These are phyloP conservation scores for Pyricularia sp. DNA, from an alignment of 2,329 filamentous ascomycete species.

Conservation along the genomic window DNA sequence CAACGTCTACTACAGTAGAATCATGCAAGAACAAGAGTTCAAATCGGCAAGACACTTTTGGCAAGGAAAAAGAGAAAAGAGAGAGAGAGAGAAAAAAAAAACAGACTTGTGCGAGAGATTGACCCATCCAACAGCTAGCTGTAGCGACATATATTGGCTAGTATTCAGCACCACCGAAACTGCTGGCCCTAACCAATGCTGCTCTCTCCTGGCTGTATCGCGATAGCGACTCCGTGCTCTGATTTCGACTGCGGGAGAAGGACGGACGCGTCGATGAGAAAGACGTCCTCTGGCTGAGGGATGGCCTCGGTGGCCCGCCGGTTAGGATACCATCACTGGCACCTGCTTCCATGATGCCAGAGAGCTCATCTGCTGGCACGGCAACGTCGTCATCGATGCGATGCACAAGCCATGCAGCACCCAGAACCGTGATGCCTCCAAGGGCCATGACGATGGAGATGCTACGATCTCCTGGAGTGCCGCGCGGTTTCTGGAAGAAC, in stretches of 20 bases:
- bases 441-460: slow-evolving; percentile 78
- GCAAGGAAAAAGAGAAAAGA: not conserved
- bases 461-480: slow-evolving; percentile 71
- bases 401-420: slow-evolving; percentile 61
- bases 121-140: not conserved
- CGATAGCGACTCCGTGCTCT: slow-evolving; percentile 27
- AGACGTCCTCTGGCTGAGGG: slow-evolving; percentile 9
- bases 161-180: slow-evolving; percentile 36
- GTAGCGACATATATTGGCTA: slow-evolving; percentile 8
- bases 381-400: slow-evolving; percentile 49
- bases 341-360: slow-evolving; percentile 26
- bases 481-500: slow-evolving; percentile 74
- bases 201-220: slow-evolving; percentile 32
- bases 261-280: slow-evolving; percentile 8
- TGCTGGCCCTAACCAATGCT: slow-evolving; percentile 33
- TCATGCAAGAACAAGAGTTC: no score
- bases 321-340: slow-evolving; percentile 5
- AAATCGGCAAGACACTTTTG: not conserved
- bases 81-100: not conserved
- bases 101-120: not conserved
- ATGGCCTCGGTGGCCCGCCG: slow-evolving; percentile 2
- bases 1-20: not conserved
- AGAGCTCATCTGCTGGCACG: slow-evolving; percentile 19
- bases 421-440: slow-evolving; percentile 64
- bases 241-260: slow-evolving; percentile 21